Conservation (phyloP, 2,329 filamentous ascomycete species). For the Chrysosporium keratinophilum region DNA sequence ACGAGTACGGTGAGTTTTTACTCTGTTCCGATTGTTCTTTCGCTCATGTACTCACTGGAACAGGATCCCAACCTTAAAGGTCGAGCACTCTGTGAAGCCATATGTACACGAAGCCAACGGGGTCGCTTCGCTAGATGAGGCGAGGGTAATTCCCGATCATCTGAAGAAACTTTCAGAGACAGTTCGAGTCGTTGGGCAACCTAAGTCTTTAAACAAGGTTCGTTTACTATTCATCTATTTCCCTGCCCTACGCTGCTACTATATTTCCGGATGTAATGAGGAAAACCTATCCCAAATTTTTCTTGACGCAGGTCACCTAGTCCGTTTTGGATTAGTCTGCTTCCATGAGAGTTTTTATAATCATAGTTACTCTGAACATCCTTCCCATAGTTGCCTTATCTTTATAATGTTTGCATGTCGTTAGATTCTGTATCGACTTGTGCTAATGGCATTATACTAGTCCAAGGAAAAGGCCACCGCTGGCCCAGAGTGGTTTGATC, state of each 20-base stretch:
- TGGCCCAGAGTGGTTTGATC: slow-evolving; percentile 74
- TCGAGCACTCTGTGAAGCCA: slow-evolving; percentile 40
- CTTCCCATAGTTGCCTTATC: slow-evolving; percentile 28
- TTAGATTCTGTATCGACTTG: slow-evolving; percentile 3
- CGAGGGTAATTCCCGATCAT: slow-evolving; percentile 38
- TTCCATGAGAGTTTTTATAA: slow-evolving; percentile 53
- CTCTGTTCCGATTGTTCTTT: not conserved
- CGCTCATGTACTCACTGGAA: not conserved
- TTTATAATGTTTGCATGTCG: slow-evolving; percentile 3
- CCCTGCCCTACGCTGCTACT: slow-evolving; percentile 11
- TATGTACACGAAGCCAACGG: slow-evolving; percentile 46
- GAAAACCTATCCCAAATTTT: slow-evolving; percentile 61
- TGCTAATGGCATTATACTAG: slow-evolving; percentile 15
- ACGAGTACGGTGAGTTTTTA: slow-evolving; percentile 6
- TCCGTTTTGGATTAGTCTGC: slow-evolving; percentile 71
- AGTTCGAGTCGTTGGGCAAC: slow-evolving; percentile 43
- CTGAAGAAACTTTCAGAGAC: slow-evolving; percentile 37
- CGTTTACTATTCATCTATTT: slow-evolving; percentile 8
- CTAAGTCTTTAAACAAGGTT: slow-evolving; percentile 42
- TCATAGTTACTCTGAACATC: slow-evolving; percentile 65
- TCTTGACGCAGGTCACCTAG: slow-evolving; percentile 62
- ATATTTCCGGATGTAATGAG: slow-evolving; percentile 48
- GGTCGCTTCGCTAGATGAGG: slow-evolving; percentile 44
- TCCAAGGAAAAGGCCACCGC: slow-evolving; percentile 53
- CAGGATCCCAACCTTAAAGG: slow-evolving; percentile 44